A percentile compares a stretch with the other conserved stretches of the same genome.
Conservation (phyloP, 805 yeast species). For the Hermanozyma aechmeae region DNA sequence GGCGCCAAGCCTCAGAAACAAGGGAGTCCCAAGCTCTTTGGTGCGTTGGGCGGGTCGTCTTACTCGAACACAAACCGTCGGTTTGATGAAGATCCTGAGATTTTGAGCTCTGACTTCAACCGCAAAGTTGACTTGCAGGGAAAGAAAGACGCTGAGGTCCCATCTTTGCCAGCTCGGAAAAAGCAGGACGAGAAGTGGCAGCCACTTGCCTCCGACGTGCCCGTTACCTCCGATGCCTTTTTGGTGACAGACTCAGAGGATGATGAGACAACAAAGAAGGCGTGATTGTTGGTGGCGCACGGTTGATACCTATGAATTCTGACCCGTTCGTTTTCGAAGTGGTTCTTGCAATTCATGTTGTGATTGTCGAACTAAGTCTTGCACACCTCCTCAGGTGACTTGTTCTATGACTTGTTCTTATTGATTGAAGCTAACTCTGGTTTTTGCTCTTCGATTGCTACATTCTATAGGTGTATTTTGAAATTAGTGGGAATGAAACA, state of each 20-base stretch:
- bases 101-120: slow-evolving; percentile 41
- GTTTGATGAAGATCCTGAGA: slow-evolving; percentile 49
- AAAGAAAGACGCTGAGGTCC: slow-evolving; percentile 16
- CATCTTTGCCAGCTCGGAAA: slow-evolving; percentile 21
- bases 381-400: too few relatives aligned
- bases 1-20: slow-evolving; percentile 5
- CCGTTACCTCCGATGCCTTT: slow-evolving; percentile 34
- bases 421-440: too few relatives aligned
- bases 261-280: slow-evolving; percentile 15
- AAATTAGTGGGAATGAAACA: too few relatives aligned
- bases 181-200: slow-evolving; percentile 24
- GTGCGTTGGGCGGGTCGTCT: slow-evolving; percentile 40
- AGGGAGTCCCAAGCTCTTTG: slow-evolving; percentile 27
- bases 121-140: slow-evolving; percentile 34
- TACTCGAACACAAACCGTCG: slow-evolving; percentile 7
- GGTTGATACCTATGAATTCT: too few relatives aligned
- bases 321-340: too few relatives aligned
- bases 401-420: too few relatives aligned
- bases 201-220: slow-evolving; percentile 27
- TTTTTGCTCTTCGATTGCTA: too few relatives aligned
- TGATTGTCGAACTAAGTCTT: too few relatives aligned
- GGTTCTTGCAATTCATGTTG: too few relatives aligned
- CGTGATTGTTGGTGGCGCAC: too few relatives aligned
- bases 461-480: too few relatives aligned
- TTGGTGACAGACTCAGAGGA: slow-evolving; percentile 37